Conservation (phyloP, 257 asterid species). For the Asclepias syriaca region DNA sequence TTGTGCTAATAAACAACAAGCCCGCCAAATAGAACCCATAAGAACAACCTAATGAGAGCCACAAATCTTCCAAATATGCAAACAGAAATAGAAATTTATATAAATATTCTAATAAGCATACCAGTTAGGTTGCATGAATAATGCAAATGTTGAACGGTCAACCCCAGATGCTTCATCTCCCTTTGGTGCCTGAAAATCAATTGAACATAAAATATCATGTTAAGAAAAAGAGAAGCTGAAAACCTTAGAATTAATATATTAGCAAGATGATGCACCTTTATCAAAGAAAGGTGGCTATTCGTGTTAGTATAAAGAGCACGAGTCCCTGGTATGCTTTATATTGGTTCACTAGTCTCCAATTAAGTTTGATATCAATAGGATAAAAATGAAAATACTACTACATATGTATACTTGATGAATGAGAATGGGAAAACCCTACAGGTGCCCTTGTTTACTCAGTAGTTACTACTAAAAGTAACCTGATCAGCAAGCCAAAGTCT, state of each 20-base stretch:
- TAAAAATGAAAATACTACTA: not conserved
- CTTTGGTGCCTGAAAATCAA: slow-evolving; percentile 57
- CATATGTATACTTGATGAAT: not conserved
- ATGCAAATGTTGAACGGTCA: slow-evolving; percentile 89
- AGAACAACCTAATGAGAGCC: not conserved
- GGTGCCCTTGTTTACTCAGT: not conserved
- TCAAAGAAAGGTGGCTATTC: slow-evolving; percentile 5
- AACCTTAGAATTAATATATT: not conserved
- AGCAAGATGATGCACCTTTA: not conserved
- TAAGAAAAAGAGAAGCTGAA: not conserved
- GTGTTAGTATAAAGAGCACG: not conserved
- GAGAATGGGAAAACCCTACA: not conserved
- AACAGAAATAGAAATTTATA: not conserved
- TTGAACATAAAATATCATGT: not conserved
- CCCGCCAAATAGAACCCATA: no score
- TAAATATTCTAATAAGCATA: slow-evolving; percentile 22
- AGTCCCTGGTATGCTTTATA: not conserved
- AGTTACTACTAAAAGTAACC: not conserved
- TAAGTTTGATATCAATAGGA: not conserved
- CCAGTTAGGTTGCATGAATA: slow-evolving; percentile 98
- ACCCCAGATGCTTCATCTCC: slow-evolving; percentile 59
- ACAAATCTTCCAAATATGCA: slow-evolving; percentile 1
- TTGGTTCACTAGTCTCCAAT: not conserved
- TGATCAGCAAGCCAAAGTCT: not conserved
- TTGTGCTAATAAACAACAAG: not conserved